These are phyloP conservation scores for Phlyctochytrium bullatum DNA, from an alignment of 192 early-diverging fungal genomes.

Conservation along the genomic window DNA sequence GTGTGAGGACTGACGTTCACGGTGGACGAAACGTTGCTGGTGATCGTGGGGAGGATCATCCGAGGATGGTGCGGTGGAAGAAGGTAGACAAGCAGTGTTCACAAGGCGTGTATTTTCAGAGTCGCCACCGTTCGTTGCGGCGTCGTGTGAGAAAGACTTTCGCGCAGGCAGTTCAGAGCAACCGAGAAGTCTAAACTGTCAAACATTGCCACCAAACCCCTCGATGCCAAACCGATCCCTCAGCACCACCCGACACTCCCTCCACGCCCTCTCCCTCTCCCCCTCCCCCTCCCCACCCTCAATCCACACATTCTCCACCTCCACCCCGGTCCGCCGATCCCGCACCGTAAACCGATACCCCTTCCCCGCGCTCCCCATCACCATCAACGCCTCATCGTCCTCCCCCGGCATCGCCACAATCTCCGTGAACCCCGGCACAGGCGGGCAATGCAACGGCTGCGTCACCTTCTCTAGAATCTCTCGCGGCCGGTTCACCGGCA, in stretches of 20 bases:
- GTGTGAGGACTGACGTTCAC: no score
- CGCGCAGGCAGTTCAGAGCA: no score
- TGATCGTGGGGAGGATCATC: no score
- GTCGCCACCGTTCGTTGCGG: no score
- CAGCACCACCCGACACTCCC: not conserved
- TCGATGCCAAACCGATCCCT: not conserved
- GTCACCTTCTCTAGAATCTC: not conserved
- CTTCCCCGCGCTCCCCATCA: not conserved
- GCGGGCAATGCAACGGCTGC: not conserved
- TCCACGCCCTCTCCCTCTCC: not conserved
- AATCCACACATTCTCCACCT: not conserved
- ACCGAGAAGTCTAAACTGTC: no score
- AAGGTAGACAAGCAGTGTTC: no score
- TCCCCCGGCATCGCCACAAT: not conserved
- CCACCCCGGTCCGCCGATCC: not conserved
- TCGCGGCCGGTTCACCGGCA: no score
- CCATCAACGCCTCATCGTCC: not conserved
- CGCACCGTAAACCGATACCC: not conserved
- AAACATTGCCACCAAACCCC: not conserved
- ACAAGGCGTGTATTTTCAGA: no score
- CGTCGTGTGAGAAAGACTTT: no score
- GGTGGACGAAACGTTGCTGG: no score
- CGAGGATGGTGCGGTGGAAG: no score
- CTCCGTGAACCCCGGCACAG: conserved; percentile 1
- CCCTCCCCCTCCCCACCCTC: not conserved